phyloP scores from a whole-genome alignment of 2,329 filamentous ascomycete species.

The Bipolaris gigantea region DNA sequence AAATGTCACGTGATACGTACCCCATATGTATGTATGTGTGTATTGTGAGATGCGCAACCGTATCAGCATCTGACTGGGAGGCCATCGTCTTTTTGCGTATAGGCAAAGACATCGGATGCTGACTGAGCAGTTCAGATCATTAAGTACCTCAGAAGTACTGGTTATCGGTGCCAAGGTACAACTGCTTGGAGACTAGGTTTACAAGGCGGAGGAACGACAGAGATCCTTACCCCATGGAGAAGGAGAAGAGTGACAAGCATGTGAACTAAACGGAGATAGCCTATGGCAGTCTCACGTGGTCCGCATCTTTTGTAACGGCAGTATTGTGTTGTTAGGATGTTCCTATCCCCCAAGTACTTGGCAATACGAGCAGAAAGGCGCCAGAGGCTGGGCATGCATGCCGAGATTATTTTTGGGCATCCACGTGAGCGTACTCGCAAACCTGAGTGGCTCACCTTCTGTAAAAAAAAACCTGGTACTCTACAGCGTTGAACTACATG shows the following conservation, averaged over 20 bases:
- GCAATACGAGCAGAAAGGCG: background rate
- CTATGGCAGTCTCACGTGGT: background rate
- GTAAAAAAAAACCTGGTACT: background rate
- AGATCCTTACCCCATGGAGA: background rate
- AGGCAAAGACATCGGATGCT: too few relatives aligned
- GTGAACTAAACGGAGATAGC: background rate
- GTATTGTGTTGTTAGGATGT: background rate
- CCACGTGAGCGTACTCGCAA: background rate
- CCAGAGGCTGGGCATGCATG: background rate
- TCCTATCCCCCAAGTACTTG: conserved; percentile 1
- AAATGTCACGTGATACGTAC: too few relatives aligned
- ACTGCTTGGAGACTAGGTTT: background rate
- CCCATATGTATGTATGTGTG: too few relatives aligned
- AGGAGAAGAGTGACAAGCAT: background rate
- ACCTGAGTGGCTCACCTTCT: background rate
- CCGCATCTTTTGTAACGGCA: background rate
- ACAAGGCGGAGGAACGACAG: background rate
- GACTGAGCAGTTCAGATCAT: too few relatives aligned
- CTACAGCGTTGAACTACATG: background rate
- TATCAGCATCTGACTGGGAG: too few relatives aligned
- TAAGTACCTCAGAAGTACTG: background rate
- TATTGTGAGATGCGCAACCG: too few relatives aligned
- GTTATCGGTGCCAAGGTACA: background rate
- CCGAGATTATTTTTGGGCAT: background rate
- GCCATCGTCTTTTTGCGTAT: too few relatives aligned